phyloP scores from a whole-genome alignment of 768 basidiomycete genomes.

The Coprinopsis strossmayeri region DNA sequence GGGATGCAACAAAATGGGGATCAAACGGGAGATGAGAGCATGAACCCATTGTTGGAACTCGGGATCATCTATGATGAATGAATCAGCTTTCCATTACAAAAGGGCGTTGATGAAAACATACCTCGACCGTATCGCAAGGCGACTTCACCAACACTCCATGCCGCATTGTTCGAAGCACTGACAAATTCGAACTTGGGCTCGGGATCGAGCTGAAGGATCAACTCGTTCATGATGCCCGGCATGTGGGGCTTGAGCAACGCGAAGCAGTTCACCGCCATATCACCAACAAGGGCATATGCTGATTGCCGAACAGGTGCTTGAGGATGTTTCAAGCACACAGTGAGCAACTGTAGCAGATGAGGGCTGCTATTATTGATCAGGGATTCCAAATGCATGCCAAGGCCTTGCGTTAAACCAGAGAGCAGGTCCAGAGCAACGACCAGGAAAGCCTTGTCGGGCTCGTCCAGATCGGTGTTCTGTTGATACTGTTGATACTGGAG shows the following conservation, averaged over 20 bases:
- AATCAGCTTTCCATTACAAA: too few relatives aligned
- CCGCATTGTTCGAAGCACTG: slow-evolving; percentile 97
- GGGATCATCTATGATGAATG: slow-evolving; percentile 47
- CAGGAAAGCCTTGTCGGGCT: slow-evolving; percentile 95
- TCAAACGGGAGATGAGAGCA: slow-evolving; percentile 78
- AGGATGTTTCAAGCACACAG: slow-evolving; percentile 89
- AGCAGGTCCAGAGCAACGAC: slow-evolving; percentile 97
- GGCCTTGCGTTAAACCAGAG: slow-evolving; percentile 91
- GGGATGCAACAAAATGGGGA: slow-evolving; percentile 88
- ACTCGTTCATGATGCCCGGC: slow-evolving; percentile 83
- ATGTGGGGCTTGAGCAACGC: slow-evolving; percentile 77
- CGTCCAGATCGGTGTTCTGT: slow-evolving; percentile 84
- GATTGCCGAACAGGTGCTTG: slow-evolving; percentile 95
- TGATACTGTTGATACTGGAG: slow-evolving; percentile 84
- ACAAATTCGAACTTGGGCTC: slow-evolving; percentile 93
- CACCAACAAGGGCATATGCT: slow-evolving; percentile 96
- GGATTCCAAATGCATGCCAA: slow-evolving; percentile 71
- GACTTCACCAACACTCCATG: slow-evolving; percentile 99
- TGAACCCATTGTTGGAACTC: slow-evolving; percentile 93
- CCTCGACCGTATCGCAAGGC: slow-evolving; percentile 86
- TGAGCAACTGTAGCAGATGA: slow-evolving; percentile 73
- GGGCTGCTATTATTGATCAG: slow-evolving; percentile 68
- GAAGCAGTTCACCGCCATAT: slow-evolving; percentile 97
- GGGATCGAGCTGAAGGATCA: slow-evolving; percentile 85
- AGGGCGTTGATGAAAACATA: slow-evolving; percentile 31